Evolutionary conservation across 805 yeast species (phyloP).

Genomic region (Blastobotrys robertii): DNA sequence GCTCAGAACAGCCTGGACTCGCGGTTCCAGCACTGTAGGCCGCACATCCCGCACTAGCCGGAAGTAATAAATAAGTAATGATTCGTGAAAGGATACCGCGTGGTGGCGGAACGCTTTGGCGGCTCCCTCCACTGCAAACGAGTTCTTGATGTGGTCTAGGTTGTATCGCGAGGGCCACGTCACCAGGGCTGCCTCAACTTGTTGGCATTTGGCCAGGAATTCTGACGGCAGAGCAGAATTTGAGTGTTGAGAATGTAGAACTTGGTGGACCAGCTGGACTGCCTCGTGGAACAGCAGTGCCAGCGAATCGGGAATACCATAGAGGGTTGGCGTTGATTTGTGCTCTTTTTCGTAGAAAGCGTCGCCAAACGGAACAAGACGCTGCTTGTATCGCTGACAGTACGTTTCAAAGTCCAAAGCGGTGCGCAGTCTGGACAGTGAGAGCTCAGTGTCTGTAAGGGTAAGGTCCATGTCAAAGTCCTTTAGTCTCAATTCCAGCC

Average conservation of each 20-base stretch:
- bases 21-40: conserved; percentile 49
- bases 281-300: conserved; percentile 64
- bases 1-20: conserved; percentile 49
- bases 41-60: conserved; percentile 49
- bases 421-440: conserved; percentile 18
- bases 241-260: conserved; percentile 36
- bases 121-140: conserved; percentile 13
- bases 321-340: conserved; percentile 63
- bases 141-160: conserved; percentile 14
- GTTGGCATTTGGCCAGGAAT: conserved; percentile 14
- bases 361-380: conserved; percentile 9
- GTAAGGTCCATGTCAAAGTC: conserved; percentile 13
- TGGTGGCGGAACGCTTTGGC: conserved; percentile 74
- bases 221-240: conserved; percentile 14
- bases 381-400: conserved; percentile 16
- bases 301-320: conserved; percentile 77
- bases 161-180: conserved; percentile 67
- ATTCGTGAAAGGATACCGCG: conserved; percentile 67
- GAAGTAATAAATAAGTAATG: conserved; percentile 59
- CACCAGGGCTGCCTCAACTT: conserved; percentile 41
- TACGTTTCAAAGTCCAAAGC: conserved; percentile 19
- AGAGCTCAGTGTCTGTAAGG: conserved; percentile 4
- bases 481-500: conserved; percentile 20
- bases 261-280: conserved; percentile 55
- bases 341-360: conserved; percentile 17